phyloP scores from a whole-genome alignment of 2,329 filamentous ascomycete genomes.

The Curvularia hawaiiensis region DNA sequence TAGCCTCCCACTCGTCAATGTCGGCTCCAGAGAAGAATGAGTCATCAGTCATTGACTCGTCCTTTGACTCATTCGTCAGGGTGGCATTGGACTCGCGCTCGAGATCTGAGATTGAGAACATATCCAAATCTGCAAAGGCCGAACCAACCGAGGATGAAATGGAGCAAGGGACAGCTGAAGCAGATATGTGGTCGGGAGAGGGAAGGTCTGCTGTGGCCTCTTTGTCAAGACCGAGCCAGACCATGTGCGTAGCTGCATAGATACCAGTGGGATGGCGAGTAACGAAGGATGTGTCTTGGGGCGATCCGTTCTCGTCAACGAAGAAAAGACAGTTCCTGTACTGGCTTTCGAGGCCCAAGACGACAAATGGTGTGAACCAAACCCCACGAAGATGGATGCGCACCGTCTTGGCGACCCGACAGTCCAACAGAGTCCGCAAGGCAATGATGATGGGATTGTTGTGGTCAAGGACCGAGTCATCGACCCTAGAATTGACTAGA shows the following conservation, averaged over 20 bases:
- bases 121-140: conserved; percentile 18
- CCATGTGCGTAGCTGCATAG: conserved; percentile 13
- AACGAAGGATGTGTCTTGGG: not conserved
- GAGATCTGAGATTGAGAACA: conserved; percentile 18
- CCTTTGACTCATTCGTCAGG: not conserved
- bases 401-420: conserved; percentile 10
- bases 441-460: conserved; percentile 23
- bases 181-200: not conserved
- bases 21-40: conserved; percentile 20
- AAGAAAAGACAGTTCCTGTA: conserved; percentile 4
- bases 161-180: conserved; percentile 6
- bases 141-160: conserved; percentile 17
- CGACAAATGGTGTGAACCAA: conserved; percentile 24
- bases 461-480: conserved; percentile 24
- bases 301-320: not conserved
- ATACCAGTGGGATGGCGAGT: conserved; percentile 12
- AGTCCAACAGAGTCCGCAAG: conserved; percentile 15
- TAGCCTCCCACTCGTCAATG: conserved; percentile 19
- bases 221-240: conserved; percentile 11
- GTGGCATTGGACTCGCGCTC: conserved; percentile 8
- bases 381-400: conserved; percentile 14
- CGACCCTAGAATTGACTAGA: conserved; percentile 21
- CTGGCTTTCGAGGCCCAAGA: conserved; percentile 7
- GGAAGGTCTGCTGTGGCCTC: conserved; percentile 8
- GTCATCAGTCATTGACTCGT: conserved; percentile 1